Percentiles rank a stretch among this genome's conserved stretches.
Evolutionary conservation across 2,329 filamentous ascomycete species (phyloP).

Genomic region (Aureobasidium musti): DNA sequence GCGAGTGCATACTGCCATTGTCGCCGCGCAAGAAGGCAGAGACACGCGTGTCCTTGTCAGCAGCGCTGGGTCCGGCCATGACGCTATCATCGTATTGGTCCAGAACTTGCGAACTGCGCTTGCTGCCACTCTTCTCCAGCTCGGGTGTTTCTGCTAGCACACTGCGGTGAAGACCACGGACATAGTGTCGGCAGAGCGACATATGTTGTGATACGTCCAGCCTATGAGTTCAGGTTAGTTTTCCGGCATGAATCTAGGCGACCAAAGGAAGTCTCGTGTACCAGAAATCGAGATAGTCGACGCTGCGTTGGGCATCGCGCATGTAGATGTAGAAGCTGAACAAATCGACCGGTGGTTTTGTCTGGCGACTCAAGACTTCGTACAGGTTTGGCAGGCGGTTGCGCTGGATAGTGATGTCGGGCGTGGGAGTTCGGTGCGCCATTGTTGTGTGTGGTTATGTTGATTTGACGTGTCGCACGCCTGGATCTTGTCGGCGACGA

Average conservation of each 20-base stretch:
- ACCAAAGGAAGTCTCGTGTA: conserved; percentile 46
- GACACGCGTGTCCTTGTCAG: conserved; percentile 61
- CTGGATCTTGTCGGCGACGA: neutral
- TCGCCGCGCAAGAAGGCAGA: conserved; percentile 78
- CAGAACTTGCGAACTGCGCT: conserved; percentile 78
- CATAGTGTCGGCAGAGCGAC: conserved; percentile 95
- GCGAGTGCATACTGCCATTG: conserved; percentile 50
- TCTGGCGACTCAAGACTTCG: conserved; percentile 90
- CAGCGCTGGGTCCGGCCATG: conserved; percentile 46
- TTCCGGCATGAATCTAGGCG: neutral
- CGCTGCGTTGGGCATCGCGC: conserved; percentile 95
- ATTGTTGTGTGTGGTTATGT: conserved; percentile 17
- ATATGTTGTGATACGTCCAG: conserved; percentile 99
- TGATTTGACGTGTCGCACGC: conserved; percentile 21
- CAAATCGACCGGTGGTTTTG: conserved; percentile 91
- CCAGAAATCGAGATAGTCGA: conserved; percentile 99
- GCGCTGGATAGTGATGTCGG: conserved; percentile 47
- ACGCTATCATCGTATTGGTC: conserved; percentile 46
- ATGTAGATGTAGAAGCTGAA: conserved; percentile 99
- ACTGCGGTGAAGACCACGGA: conserved; percentile 88
- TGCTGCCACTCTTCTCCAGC: conserved; percentile 75
- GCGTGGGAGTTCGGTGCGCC: conserved; percentile 14
- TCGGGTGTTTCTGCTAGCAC: conserved; percentile 93
- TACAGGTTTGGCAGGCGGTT: conserved; percentile 92
- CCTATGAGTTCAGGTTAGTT: conserved; percentile 56